Base-by-base conservation (phyloP, 148 eudicot species). In the Silene uniflora region DNA sequence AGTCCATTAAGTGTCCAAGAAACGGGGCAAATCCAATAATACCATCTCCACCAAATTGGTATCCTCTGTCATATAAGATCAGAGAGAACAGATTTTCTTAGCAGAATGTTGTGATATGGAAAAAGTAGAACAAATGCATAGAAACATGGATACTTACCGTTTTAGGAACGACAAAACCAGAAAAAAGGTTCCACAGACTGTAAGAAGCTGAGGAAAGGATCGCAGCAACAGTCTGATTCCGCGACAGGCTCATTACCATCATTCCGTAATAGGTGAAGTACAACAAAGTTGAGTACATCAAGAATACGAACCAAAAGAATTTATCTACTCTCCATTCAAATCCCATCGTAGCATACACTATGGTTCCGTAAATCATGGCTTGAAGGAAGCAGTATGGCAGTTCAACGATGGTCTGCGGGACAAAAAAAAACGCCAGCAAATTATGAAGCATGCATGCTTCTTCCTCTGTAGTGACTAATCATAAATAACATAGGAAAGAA, bases 41-140 rank as follows among this genome's bases (percentile, higher is more conserved):
- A 84, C 86, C 86, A 84, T 62, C 16, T 84, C 86, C 84, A 84
- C 86, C 86, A 84, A 0, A 54, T 71, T 12, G 86, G 86, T 24
- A 84, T 23, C 70, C 79, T 84, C 86, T 84, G 79, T 1, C 29
- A 8, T 10, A 64, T 8, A 65, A 22, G 5, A 63, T 62, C 46
- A 63, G 13, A 12, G 52, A 22, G 9, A 54, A 52, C 32, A 35
- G 5, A 35, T 35, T 35, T 35, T 35, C 0, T 13, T 13, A 35
- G 39, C 39, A 35, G 39, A 27, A 35, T 35, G 39, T 35, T 35
- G 39, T 35, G 39, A 35, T 3, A 5, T 35, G 39, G 39, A 35
- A 35, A 35, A 35, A 5, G 39, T 35, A 35, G 39, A 35, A 5
- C 39, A 35, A 35, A 3, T 35, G 39, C 39, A 35, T 3, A 42